phyloP scores from a whole-genome alignment of 805 yeast genomes.

The Metschnikowia baotianmanensis region DNA sequence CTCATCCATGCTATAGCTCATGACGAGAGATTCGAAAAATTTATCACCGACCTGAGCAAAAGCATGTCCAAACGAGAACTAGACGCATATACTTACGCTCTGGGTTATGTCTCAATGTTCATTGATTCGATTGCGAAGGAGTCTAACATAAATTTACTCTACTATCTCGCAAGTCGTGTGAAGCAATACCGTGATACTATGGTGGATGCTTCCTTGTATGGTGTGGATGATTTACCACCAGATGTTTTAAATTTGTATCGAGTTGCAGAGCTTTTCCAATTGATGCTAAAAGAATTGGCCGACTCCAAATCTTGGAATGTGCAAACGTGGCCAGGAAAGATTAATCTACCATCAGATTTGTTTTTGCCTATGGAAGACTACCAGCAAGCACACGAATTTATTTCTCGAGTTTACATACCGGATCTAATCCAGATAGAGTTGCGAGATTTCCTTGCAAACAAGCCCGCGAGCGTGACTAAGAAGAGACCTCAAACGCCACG shows the following conservation, averaged over 20 bases:
- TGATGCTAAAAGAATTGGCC: constrained; percentile 57
- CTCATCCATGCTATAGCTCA: constrained; percentile 71
- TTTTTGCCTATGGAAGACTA: constrained; percentile 59
- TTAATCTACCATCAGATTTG: constrained; percentile 66
- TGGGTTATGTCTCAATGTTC: constrained; percentile 59
- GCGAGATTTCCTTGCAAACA: constrained; percentile 9
- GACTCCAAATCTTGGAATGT: constrained; percentile 64
- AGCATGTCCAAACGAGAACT: constrained; percentile 19
- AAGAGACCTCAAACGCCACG: not conserved
- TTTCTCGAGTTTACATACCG: constrained; percentile 55
- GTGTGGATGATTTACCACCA: constrained; percentile 22
- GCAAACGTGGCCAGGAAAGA: constrained; percentile 79
- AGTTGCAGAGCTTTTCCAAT: constrained; percentile 71
- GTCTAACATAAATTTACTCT: constrained; percentile 69
- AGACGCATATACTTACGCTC: constrained; percentile 51
- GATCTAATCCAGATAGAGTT: constrained; percentile 44
- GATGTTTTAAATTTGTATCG: constrained; percentile 50
- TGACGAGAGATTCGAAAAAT: constrained; percentile 60
- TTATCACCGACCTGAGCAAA: constrained; percentile 26
- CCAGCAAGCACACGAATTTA: constrained; percentile 55
- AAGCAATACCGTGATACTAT: constrained; percentile 71
- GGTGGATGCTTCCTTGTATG: constrained; percentile 30
- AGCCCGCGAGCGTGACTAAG: not conserved
- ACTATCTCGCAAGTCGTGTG: constrained; percentile 72
- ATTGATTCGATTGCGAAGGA: constrained; percentile 58